Conservation (phyloP, 2,329 filamentous ascomycete genomes). For the Colletotrichum incanum region DNA sequence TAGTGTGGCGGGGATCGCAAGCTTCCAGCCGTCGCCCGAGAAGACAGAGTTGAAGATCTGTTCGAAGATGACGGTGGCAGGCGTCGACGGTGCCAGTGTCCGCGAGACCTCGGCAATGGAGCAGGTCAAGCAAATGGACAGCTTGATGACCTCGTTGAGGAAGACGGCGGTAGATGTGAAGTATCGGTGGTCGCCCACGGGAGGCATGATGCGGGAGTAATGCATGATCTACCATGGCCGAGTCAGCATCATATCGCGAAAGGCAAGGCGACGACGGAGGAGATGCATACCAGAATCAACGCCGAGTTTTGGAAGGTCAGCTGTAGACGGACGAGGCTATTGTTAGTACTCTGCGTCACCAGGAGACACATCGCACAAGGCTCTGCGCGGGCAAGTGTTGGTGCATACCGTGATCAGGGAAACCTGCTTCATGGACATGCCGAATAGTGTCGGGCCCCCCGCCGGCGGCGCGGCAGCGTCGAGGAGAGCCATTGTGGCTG, state of each 20-base stretch:
- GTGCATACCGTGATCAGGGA: slow-evolving; percentile 63
- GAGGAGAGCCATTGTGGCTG: slow-evolving; percentile 58
- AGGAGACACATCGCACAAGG: background rate
- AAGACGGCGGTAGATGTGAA: slow-evolving; percentile 95
- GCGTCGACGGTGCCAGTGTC: slow-evolving; percentile 82
- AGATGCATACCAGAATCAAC: slow-evolving; percentile 73
- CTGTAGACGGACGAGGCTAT: slow-evolving; percentile 59
- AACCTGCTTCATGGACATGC: slow-evolving; percentile 78
- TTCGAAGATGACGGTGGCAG: slow-evolving; percentile 84
- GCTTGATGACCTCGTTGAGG: slow-evolving; percentile 92
- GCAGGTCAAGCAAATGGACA: slow-evolving; percentile 88
- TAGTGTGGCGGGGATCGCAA: slow-evolving; percentile 88
- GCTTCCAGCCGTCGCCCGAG: slow-evolving; percentile 92
- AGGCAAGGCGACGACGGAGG: background rate
- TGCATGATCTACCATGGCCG: slow-evolving; percentile 80
- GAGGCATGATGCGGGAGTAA: slow-evolving; percentile 95
- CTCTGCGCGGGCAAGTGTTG: background rate
- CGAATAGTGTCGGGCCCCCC: slow-evolving; percentile 64
- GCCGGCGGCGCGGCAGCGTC: slow-evolving; percentile 56
- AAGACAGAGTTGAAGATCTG: slow-evolving; percentile 88
- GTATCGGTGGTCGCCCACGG: slow-evolving; percentile 86
- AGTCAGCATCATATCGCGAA: slow-evolving; percentile 22
- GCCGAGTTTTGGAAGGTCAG: slow-evolving; percentile 85
- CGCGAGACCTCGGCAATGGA: slow-evolving; percentile 89
- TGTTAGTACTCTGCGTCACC: slow-evolving; percentile 31